phyloP scores from a whole-genome alignment of 208 protist genomes.

The Phytomonas francai region DNA sequence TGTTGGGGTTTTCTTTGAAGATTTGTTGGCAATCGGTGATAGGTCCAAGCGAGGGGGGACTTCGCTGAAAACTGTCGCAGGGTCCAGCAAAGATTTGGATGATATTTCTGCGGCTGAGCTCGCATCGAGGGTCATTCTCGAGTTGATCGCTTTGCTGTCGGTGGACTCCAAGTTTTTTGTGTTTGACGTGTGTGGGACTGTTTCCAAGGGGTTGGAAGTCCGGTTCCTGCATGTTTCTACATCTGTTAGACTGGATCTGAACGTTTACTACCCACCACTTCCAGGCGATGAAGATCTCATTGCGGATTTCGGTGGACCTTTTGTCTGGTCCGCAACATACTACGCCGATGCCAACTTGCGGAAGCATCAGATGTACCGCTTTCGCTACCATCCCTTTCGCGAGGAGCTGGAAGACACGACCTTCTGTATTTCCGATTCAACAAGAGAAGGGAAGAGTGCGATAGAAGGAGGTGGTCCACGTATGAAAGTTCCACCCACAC shows the following conservation, averaged over 20 bases:
- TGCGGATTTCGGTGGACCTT: slow-evolving; percentile 25
- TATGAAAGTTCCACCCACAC: slow-evolving; percentile 35
- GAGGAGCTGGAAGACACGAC: slow-evolving; percentile 15
- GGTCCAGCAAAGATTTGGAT: no score
- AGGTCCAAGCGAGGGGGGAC: not conserved
- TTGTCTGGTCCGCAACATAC: slow-evolving; percentile 76
- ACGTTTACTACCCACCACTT: slow-evolving; percentile 74
- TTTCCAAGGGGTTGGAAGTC: slow-evolving; percentile 70
- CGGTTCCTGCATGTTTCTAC: slow-evolving; percentile 60
- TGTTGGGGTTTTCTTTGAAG: slow-evolving; percentile 64
- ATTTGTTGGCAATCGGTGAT: slow-evolving; percentile 9
- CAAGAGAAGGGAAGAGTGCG: not conserved
- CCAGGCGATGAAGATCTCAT: slow-evolving; percentile 22
- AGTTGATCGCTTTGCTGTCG: slow-evolving; percentile 18
- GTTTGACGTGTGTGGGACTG: slow-evolving; percentile 69
- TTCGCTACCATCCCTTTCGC: slow-evolving; percentile 49
- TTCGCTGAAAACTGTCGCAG: not conserved
- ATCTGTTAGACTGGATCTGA: slow-evolving; percentile 66
- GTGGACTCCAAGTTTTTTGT: slow-evolving; percentile 26
- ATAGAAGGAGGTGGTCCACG: not conserved
- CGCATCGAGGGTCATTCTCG: not conserved
- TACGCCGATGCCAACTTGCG: slow-evolving; percentile 53
- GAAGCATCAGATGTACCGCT: slow-evolving; percentile 78
- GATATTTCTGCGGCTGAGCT: not conserved
- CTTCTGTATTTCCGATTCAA: slow-evolving; percentile 30